These are phyloP conservation scores for Climacium dendroides DNA, from an alignment of 225 moss, liverwort and hornwort genomes.

Conservation along the genomic window DNA sequence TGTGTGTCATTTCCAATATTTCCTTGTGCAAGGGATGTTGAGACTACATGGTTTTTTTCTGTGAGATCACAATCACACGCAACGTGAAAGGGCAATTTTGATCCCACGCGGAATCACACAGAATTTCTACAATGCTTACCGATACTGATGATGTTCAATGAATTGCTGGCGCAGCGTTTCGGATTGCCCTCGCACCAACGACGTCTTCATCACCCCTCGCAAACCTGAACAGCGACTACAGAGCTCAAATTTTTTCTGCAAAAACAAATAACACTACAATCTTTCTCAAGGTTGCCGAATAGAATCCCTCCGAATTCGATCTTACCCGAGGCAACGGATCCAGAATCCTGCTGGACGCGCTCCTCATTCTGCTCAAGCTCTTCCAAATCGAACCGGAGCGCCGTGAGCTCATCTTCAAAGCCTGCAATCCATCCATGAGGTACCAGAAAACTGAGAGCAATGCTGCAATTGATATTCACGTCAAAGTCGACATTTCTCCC, in stretches of 20 bases:
- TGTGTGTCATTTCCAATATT: not conserved
- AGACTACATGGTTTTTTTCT: not conserved
- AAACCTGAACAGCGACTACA: not conserved
- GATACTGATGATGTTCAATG: constrained; percentile 9
- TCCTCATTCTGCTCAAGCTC: not conserved
- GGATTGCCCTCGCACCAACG: constrained; percentile 24
- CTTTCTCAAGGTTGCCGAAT: not conserved
- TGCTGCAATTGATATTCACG: not conserved
- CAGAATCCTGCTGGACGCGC: not conserved
- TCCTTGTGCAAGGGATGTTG: not conserved
- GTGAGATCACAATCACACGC: not conserved
- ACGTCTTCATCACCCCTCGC: not conserved
- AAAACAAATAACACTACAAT: not conserved
- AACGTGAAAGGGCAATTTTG: too few species aligned
- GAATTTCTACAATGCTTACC: not conserved
- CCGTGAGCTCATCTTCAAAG: not conserved
- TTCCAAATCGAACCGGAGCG: not conserved
- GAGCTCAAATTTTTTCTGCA: not conserved
- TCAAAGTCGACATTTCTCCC: not conserved
- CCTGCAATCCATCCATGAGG: not conserved
- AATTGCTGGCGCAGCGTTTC: constrained; percentile 35
- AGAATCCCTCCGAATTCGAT: not conserved
- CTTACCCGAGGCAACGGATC: not conserved
- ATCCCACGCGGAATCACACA: not conserved
- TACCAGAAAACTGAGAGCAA: not conserved